Base-by-base conservation (phyloP, 306 rosid genomes). In the Comarum palustre region DNA sequence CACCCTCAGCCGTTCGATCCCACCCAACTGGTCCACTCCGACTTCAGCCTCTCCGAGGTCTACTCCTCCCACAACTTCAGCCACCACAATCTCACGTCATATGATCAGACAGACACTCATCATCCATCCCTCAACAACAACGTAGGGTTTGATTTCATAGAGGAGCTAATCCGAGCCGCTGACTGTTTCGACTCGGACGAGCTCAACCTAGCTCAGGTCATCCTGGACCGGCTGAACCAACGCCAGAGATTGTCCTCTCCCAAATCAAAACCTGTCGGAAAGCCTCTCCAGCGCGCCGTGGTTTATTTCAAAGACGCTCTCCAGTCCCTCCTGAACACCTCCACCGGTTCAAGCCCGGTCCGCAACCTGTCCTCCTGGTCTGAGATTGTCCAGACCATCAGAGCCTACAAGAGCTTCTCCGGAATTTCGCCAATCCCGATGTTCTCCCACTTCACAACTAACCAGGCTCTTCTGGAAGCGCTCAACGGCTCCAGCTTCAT, bases 401-500 rank as follows among this genome's bases (percentile, higher is more conserved):
- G 58, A 66, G 84, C 95, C 62, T 80, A 88, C 82, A 90, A 86
- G 73, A 84, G 86, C 68, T 92, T 90, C 82, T 92, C 92, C 0
- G 86, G 79, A 13, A 90, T 87, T 17, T 92, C 96, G 0, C 96
- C 98, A 1, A 86, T 90, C 34, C 90, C 98, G 0, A 86, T 90
- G 93, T 92, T 92, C 77, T 87, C 96, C 1, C 90, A 88, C 79
- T 90, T 92, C 87, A 92, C 96, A 11, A 87, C 92, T 22, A 92
- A 92, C 51, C 98, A 92, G 63, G 90, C 94, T 1, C 92, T 92
- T 50, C 91, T 92, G 3, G 98, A 92, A 71, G 90, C 90, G 3
- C 81, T 90, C 14, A 80, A 67, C 42, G 81, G 74, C 6, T 75
- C 88, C 0, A 50, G 80, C 15, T 84, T 87, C 78, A 82, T 92